phyloP scores from a whole-genome alignment of 73 alveolate species.

The Durusdinium trenchii region DNA sequence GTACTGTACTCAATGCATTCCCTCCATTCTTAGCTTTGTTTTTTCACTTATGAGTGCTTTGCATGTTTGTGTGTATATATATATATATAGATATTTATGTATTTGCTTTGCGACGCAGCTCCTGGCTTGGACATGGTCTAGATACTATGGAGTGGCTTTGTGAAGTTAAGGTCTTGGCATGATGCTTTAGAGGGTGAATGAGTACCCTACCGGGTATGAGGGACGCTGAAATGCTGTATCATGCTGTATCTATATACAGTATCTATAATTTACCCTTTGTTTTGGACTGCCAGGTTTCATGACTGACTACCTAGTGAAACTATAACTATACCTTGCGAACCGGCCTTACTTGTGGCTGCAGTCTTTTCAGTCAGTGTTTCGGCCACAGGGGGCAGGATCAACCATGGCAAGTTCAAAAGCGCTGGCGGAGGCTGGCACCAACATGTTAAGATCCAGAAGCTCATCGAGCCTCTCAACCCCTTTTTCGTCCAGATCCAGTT shows the following conservation, averaged over 20 bases:
- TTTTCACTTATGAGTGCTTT: neutral
- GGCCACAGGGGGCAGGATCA: neutral
- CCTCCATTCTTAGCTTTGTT: neutral
- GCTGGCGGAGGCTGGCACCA: slow-evolving; percentile 1
- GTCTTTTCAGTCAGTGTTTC: too few species aligned
- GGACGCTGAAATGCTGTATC: too few species aligned
- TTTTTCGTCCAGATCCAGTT: too few species aligned
- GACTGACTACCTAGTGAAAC: too few species aligned
- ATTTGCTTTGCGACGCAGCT: neutral
- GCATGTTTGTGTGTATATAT: neutral
- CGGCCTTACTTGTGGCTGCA: too few species aligned
- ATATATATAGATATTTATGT: neutral
- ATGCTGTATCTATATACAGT: too few species aligned
- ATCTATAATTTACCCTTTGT: too few species aligned
- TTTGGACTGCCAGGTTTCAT: too few species aligned
- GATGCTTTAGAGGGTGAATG: too few species aligned
- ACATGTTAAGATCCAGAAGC: neutral
- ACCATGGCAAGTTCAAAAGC: slow-evolving; percentile 20
- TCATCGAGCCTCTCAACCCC: neutral
- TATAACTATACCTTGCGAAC: too few species aligned
- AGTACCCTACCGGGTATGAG: too few species aligned
- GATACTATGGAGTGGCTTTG: neutral
- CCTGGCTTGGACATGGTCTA: neutral
- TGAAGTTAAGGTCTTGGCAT: neutral
- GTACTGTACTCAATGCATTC: neutral